Evolutionary conservation across 306 rosid species (phyloP), one percentile per base, ranked within the genome.

Genomic region (Canavalia ensiformis): DNA sequence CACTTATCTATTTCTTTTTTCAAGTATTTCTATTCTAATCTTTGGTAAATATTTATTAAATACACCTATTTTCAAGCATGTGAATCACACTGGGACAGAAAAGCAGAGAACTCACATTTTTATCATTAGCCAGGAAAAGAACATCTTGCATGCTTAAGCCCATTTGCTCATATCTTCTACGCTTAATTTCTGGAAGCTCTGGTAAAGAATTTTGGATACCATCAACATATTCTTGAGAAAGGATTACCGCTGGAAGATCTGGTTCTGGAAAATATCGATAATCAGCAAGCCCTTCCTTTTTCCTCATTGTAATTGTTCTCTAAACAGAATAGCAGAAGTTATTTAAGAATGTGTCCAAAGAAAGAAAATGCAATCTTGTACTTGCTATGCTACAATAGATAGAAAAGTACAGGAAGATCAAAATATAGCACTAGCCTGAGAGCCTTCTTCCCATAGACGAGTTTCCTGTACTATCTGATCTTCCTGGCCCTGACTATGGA

Each of bases 251-350:
- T 6, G 96, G 98, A 77, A 93, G 98, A 84, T 95, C 99, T 71
- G 97, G 98, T 84, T 95, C 98, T 59, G 99, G 99, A 84, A 91
- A 93, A 88, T 95, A 95, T 86, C 93, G 90, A 85, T 95, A 95
- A 90, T 95, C 99, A 75, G 99, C 86, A 64, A 95, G 98, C 68
- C 99, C 97, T 90, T 95, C 97, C 84, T 95, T 93, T 86, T 90
- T 95, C 91, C 99, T 95, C 99, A 95, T 95, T 77, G 97, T 89
- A 81, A 95, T 85, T 67, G 97, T 93, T 88, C 84, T 91, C 99
- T 84, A 39, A 84, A 78, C 66, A 72, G 49, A 82, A 64, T 71
- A 85, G 85, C 78, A 78, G 18, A 74, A 77, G 71, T 71, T 58
- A 77, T 52, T 72, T 56, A 72, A 51, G 67, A 57, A 79, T 74